These are phyloP conservation scores for Amoebophrya sp. DNA, from an alignment of 169 alveolate genomes.

Conservation along the genomic window DNA sequence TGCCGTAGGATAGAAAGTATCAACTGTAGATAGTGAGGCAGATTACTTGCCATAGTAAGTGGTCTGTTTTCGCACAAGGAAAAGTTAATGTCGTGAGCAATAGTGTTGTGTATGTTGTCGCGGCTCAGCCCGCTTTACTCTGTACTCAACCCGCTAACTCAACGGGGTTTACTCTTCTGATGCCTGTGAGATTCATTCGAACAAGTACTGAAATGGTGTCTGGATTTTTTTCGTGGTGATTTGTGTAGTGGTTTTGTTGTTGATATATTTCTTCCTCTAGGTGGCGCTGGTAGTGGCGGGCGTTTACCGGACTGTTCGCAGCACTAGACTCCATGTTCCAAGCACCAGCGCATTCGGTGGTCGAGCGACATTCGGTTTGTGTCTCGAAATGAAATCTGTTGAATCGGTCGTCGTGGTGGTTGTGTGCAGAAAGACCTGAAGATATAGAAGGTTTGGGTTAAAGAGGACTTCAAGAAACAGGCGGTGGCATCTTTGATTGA, in stretches of 20 bases:
- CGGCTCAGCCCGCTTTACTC: background rate
- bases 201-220: background rate
- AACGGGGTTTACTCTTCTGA: constrained; percentile 26
- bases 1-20: background rate
- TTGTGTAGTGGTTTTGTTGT: background rate
- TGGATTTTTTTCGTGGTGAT: background rate
- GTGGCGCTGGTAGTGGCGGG: background rate
- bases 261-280: background rate
- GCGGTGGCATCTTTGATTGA: background rate
- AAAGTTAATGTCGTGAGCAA: background rate
- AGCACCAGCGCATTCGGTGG: background rate
- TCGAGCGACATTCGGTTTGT: too few species aligned
- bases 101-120: background rate
- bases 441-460: background rate
- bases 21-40: background rate
- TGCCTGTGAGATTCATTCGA: background rate
- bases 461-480: background rate
- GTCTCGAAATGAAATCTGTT: too few species aligned
- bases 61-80: background rate
- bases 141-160: background rate
- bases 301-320: background rate
- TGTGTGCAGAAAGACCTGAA: background rate
- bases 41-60: background rate
- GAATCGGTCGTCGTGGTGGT: background rate
- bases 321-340: background rate